Conservation (phyloP, 441 rosid species). For the Bocquillonia castaneifolia region DNA sequence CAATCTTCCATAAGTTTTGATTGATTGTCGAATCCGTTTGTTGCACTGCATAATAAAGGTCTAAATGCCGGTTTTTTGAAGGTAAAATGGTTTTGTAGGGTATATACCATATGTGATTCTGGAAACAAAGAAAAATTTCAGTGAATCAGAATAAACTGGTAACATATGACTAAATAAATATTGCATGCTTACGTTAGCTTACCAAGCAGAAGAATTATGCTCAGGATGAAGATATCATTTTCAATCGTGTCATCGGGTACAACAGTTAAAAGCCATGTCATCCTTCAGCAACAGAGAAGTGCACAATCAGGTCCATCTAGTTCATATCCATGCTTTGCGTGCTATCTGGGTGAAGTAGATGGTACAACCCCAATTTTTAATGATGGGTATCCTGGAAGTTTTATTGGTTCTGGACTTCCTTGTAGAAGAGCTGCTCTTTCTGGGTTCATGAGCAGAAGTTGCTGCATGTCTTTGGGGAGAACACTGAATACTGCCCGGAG, state of each 20-base stretch:
- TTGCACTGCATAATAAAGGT: background rate
- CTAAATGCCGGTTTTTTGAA: too few species aligned
- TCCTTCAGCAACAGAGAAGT: constrained; percentile 21
- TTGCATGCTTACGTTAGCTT: constrained; percentile 21
- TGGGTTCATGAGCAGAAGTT: constrained; percentile 83
- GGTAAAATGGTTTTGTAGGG: background rate
- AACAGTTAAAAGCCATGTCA: constrained; percentile 12
- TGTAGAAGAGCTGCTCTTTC: constrained; percentile 68
- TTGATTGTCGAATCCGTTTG: background rate
- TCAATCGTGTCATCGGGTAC: constrained; percentile 17
- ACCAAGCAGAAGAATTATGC: constrained; percentile 24
- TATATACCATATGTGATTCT: constrained; percentile 8
- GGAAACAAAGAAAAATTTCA: constrained; percentile 13
- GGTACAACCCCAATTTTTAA: constrained; percentile 25
- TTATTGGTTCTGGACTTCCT: constrained; percentile 28
- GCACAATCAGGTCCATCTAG: constrained; percentile 18
- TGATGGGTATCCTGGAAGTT: constrained; percentile 33
- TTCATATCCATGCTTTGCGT: constrained; percentile 8
- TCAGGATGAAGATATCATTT: constrained; percentile 19
- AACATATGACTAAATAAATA: constrained; percentile 6
- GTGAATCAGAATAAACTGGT: constrained; percentile 10
- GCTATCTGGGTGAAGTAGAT: constrained; percentile 28
- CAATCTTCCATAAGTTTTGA: constrained; percentile 5
- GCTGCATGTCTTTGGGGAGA: constrained; percentile 83
- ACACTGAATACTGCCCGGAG: constrained; percentile 60